Evolutionary conservation across 2,329 filamentous ascomycete genomes (phyloP).

Genomic region (Xylaria sp.): DNA sequence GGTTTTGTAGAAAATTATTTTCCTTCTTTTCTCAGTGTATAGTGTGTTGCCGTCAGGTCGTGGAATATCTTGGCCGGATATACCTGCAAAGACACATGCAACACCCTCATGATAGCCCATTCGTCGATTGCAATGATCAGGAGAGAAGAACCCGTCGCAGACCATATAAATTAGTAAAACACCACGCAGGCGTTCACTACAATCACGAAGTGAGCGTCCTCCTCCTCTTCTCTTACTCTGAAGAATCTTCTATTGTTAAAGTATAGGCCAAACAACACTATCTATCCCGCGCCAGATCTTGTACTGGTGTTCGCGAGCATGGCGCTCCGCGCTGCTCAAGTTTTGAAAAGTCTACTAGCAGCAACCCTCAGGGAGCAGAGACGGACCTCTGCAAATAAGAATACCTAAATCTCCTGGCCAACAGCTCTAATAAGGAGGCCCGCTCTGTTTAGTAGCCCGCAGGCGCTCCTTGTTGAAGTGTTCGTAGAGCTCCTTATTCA

Average conservation of each 20-base stretch:
- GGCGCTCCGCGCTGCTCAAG: neutral
- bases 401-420: neutral
- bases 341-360: neutral
- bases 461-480: constrained; percentile 10
- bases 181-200: neutral
- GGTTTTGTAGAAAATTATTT: neutral
- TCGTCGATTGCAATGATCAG: neutral
- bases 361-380: neutral
- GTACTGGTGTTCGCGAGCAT: constrained; percentile 16
- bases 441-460: no score
- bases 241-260: no score
- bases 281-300: constrained; percentile 1
- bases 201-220: neutral
- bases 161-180: neutral
- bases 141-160: neutral
- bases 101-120: neutral
- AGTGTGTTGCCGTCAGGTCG: neutral
- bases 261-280: no score
- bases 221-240: no score
- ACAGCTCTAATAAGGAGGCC: neutral
- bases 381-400: neutral
- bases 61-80: neutral
- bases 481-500: neutral
- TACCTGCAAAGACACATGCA: neutral
- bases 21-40: neutral